Base-by-base conservation (phyloP, 139 green algal genomes). In the Spirogloea muscicola region DNA sequence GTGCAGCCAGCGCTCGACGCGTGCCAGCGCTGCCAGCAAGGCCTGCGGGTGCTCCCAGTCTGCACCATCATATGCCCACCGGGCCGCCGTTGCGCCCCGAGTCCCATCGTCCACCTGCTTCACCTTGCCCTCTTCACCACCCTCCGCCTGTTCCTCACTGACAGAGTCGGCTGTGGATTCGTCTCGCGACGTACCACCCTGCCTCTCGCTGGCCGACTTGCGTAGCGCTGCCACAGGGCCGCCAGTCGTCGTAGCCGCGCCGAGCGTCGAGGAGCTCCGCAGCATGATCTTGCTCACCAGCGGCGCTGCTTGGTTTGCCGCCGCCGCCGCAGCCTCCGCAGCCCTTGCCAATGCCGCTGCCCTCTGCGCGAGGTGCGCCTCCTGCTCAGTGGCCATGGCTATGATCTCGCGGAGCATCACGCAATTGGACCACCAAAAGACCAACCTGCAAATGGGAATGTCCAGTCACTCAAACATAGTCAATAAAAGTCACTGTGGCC, bases 391-490 rank as follows among this genome's bases (percentile, higher is more conserved):
- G 13, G 13, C 57, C 13, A 16, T 18, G 13, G 36, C 29, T n/a
- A 65, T 16, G 13, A 65, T 65, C 57, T 65, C 57, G 13, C 57
- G 57, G 13, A 65, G 16, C 57, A 65, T 18, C 13, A 65, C 57
- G 18, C 57, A 65, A 18, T 65, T 65, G 13, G 57, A 65, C 57
- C 57, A 65, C 57, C 57, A 65, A 18, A 34, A 65, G 57, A 65
- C 57, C 13, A 65, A 18, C 57, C 57, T 21, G n/a, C n/a, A n/a
- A n/a, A n/a, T n/a, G n/a, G n/a, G n/a, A n/a, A n/a, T n/a, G n/a
- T n/a, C n/a, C n/a, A n/a, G n/a, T n/a, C n/a, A n/a, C n/a, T n/a
- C n/a, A n/a, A n/a, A n/a, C n/a, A n/a, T n/a, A n/a, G n/a, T n/a
- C n/a, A n/a, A n/a, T n/a, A n/a, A n/a, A n/a, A n/a, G n/a, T n/a